Evolutionary conservation across 75 land plant species (phyloP), one percentile per base, ranked within the genome.

Genomic region (Sequoia sempervirens): DNA sequence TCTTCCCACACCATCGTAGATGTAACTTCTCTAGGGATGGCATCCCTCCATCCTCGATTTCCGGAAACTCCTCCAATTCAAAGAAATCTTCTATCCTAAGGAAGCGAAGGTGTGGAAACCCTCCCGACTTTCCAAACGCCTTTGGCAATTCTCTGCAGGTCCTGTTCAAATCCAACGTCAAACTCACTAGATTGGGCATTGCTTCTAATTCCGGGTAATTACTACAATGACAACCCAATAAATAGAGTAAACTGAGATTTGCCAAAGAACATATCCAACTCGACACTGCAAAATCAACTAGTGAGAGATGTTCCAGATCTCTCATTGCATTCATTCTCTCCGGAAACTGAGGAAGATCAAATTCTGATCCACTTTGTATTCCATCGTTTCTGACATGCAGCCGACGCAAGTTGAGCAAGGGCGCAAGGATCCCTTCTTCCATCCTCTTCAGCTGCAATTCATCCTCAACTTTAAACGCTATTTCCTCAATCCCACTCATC

Each of bases 1-100:
- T 2, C 17, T 18, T 18, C 13, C 3, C 0, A 52, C 54, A 52
- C 3, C 2, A 0, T 13, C 0, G 0, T 20, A 64, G 0, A 0
- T 0, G 0, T 0, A 64, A 64, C 28, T 26, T 26, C 68, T 64
- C 7, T 0, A 64, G 23, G 5, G 30, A 64, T 64, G 68, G 1
- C 68, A 64, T 64, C 7, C 7, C 28, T 64, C 68, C 68, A 23
- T 26, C 68, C 28, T 64, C 64, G 26, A 58, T 13, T 20, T 18
- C 18, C 26, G 64, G 64, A 1, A 58, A 58, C 18, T 58, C 64
- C 64, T 58, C 64, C 64, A 58, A 58, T 4, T 18, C 5, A 58
- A 1, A 15, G 64, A 58, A 58, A 34, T 20, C 4, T 0, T 1
- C 12, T 13, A 58, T 58, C 0, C 0, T 0, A 0, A 58, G 1